Percentiles rank a stretch among this genome's conserved stretches.
These are phyloP conservation scores for Cyclospora cayetanensis DNA, from an alignment of 169 alveolate genomes.

Conservation along the genomic window DNA sequence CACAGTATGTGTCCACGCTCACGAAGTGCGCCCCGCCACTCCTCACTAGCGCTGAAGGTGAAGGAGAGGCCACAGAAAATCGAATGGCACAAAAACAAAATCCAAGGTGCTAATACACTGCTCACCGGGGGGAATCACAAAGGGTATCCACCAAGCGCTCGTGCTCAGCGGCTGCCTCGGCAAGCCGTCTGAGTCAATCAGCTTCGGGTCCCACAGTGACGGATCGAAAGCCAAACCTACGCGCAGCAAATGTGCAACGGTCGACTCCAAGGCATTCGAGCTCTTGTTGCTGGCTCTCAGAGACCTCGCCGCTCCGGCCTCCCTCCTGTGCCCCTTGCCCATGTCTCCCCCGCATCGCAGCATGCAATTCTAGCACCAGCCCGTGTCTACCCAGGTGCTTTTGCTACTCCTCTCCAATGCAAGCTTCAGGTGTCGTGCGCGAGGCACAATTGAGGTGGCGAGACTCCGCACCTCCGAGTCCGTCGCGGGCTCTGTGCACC, in stretches of 20 bases:
- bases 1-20: neutral
- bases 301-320: neutral
- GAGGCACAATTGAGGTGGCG: neutral
- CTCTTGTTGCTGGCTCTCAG: neutral
- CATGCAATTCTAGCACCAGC: neutral
- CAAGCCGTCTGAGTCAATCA: neutral
- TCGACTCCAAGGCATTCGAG: neutral
- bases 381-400: neutral
- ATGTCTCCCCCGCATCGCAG: neutral
- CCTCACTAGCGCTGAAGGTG: neutral
- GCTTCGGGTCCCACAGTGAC: constrained; percentile 15
- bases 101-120: neutral
- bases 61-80: neutral
- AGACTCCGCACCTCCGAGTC: neutral
- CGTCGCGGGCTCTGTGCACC: neutral
- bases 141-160: constrained; percentile 42
- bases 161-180: constrained; percentile 25
- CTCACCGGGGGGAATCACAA: constrained; percentile 52
- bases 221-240: constrained; percentile 33
- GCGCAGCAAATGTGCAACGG: neutral
- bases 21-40: neutral
- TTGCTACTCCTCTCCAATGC: neutral
- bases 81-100: neutral
- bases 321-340: neutral
- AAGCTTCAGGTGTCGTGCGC: neutral